phyloP scores from a whole-genome alignment of 2,329 filamentous ascomycete species.

The Aplosporella prunicola region DNA sequence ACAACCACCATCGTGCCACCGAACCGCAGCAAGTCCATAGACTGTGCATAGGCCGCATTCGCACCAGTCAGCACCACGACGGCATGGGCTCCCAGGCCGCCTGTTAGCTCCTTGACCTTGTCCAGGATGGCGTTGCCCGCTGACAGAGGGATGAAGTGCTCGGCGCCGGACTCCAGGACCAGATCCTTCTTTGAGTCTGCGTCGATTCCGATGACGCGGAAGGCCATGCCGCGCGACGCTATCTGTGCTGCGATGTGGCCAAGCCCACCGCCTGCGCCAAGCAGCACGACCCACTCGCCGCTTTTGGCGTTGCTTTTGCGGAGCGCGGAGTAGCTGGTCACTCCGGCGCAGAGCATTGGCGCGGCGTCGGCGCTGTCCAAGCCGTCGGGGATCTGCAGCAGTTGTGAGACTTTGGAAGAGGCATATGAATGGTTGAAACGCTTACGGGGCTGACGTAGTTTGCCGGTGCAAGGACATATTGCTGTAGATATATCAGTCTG shows the following conservation, averaged over 20 bases:
- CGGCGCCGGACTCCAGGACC: slow-evolving; percentile 51
- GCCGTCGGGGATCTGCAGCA: slow-evolving; percentile 42
- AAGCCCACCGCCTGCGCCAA: slow-evolving; percentile 52
- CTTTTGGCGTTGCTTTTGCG: slow-evolving; percentile 50
- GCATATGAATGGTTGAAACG: background rate
- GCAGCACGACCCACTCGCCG: slow-evolving; percentile 52
- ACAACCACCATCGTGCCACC: slow-evolving; percentile 38
- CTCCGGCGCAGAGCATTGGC: slow-evolving; percentile 58
- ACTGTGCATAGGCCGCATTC: slow-evolving; percentile 37
- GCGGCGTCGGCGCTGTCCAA: slow-evolving; percentile 53
- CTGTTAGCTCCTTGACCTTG: slow-evolving; percentile 48
- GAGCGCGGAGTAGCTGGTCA: slow-evolving; percentile 58
- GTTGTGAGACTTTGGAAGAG: background rate
- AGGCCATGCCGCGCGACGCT: slow-evolving; percentile 49
- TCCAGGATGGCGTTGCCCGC: slow-evolving; percentile 41
- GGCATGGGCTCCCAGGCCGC: slow-evolving; percentile 50
- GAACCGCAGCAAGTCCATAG: slow-evolving; percentile 34
- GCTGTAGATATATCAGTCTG: slow-evolving; percentile 29
- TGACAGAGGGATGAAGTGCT: slow-evolving; percentile 56
- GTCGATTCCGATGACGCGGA: slow-evolving; percentile 58
- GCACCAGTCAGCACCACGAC: slow-evolving; percentile 47
- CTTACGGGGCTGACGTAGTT: slow-evolving; percentile 61
- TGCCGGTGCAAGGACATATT: slow-evolving; percentile 55
- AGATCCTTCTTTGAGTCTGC: slow-evolving; percentile 55
- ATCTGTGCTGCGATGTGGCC: slow-evolving; percentile 57